Evolutionary conservation across 805 yeast genomes (phyloP), one percentile per base, ranked within the genome.

Genomic region (Candida tallmaniae): DNA sequence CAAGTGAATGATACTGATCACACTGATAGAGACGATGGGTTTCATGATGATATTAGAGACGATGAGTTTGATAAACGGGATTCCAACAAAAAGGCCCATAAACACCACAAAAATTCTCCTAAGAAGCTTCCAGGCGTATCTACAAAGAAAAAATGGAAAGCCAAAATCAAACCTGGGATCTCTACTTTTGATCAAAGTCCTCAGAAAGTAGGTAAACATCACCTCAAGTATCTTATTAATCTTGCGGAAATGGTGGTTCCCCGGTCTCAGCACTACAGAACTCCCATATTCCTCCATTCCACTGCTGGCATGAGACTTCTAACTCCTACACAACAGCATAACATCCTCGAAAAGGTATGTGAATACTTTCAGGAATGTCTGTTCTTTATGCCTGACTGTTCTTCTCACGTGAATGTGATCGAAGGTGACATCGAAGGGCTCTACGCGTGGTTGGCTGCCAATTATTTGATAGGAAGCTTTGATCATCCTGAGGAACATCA

Each of bases 241-340:
- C 56, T 68, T 18, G 74, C 80, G 5, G 56, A 68, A 32, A 53
- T 65, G 7, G 60, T 76, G 5, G 71, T 81, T 2, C 89, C 89
- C 11, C 58, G 62, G 34, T 72, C 75, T 12, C 84, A 79, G 49
- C 78, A 74, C 32, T 47, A 47, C 7, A 50, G 86, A 31, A 81
- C 89, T 0, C 89, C 89, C 0, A 64, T 81, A 1, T 80, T 78
- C 44, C 51, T 81, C 5, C 85, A 80, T 52, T 78, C 84, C 1
- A 80, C 87, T 0, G 87, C 83, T 0, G 85, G 85, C 0, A 70
- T 80, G 77, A 55, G 86, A 28, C 51, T 75, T 10, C 55, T 80
- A 27, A 68, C 67, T 14, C 82, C 80, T 1, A 58, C 64, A 9
- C 73, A 73, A 23, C 78, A 73, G 44, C 58, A 58, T 27, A 53